Evolutionary conservation across 169 alveolate genomes (phyloP), one percentile per base, ranked within the genome.

Genomic region (Plasmodium relictum): DNA sequence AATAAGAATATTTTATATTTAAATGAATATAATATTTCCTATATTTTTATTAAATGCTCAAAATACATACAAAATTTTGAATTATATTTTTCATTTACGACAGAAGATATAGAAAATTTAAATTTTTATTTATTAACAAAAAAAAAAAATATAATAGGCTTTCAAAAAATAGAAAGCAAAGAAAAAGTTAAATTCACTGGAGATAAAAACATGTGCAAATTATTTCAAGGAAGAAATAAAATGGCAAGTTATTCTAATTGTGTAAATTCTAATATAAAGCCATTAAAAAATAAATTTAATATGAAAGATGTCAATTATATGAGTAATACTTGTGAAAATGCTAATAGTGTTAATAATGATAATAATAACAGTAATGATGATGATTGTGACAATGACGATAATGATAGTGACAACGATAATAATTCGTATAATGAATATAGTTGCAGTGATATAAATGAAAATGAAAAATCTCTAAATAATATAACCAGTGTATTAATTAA

Each of bases 1-100:
- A 44, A 20, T 56, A 80, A 80, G 26, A 26, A 80, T 24, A 48
- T 45, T 66, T 48, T 80, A 2, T 80, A 80, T 59, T 42, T 68
- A 18, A 66, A 66, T 61, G 90, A 80, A 22, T 80, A 66, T 39
- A 80, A 80, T 54, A 45, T 70, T 22, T 10, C 44, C 22, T 65
- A 65, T 44, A 80, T 80, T 31, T 80, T 66, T 80, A 63, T 80
- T 61, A 80, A 44, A 10, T 80, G 39, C 31, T 80, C 90, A 39
- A 80, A 44, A 26, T 80, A 54, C 68, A 45, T 80, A 18, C 50
- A 66, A 6, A 22, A 45, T 52, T 66, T 68, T 45, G 85, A 80
- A 48, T 80, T 80, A 54, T 26, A 59, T 54, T 65, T 80, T 66
- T 66, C 78, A 6, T 80, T 50, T 80, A 31, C 5, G 20, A 54